Conservation (phyloP, 2,329 filamentous ascomycete species). For the Beauveria asiatica region DNA sequence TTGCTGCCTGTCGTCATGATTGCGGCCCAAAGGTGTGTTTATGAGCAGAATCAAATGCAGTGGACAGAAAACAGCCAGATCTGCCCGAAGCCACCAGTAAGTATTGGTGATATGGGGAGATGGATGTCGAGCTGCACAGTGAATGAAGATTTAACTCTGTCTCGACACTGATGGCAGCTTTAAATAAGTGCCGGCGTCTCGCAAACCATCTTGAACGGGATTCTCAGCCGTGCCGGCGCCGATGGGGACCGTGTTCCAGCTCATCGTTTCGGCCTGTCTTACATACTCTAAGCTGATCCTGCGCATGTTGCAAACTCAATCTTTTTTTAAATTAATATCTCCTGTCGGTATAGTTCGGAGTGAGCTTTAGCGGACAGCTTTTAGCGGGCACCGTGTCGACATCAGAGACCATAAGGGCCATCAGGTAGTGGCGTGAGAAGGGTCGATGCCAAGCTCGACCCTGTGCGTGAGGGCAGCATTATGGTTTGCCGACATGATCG, state of each 20-base stretch:
- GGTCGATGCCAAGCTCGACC: not conserved
- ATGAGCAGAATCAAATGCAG: not conserved
- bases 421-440: not conserved
- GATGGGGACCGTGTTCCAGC: not conserved
- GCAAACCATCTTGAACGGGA: not conserved
- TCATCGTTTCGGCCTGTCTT: not conserved
- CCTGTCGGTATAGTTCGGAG: not conserved
- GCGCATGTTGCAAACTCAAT: not conserved
- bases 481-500: not conserved
- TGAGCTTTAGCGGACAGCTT: not conserved
- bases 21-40: not conserved
- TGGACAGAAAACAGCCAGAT: not conserved
- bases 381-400: not conserved
- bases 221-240: constrained; percentile 1
- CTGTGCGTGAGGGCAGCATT: not conserved
- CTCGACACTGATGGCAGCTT: not conserved
- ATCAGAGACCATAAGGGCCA: not conserved
- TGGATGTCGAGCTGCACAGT: not conserved
- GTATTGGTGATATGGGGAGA: not conserved
- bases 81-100: no score
- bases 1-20: not conserved
- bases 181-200: not conserved
- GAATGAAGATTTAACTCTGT: not conserved
- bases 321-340: constrained; percentile 1
- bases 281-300: not conserved